Conservation (phyloP, 371 early-diverging fungal species). For the Mucor circinelloides region DNA sequence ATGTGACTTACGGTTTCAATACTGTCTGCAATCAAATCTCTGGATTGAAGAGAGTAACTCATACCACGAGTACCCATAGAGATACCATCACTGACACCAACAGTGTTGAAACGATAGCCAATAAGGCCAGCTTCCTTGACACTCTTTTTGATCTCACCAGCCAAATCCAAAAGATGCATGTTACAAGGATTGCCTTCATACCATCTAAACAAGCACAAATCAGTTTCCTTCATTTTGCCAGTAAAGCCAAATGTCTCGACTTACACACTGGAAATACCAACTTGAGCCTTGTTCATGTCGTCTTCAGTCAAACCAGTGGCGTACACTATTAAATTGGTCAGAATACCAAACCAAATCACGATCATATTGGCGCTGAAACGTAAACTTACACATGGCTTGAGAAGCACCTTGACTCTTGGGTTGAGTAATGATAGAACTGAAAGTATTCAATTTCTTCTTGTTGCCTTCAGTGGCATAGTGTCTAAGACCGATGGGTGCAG, state of each 20-base stretch:
- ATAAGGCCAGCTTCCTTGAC: slow-evolving; percentile 87
- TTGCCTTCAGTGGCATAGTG: slow-evolving; percentile 44
- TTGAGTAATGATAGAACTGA: slow-evolving; percentile 87
- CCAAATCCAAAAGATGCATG: slow-evolving; percentile 95
- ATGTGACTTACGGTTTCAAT: slow-evolving; percentile 84
- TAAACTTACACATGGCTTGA: slow-evolving; percentile 92
- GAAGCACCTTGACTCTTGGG: slow-evolving; percentile 93
- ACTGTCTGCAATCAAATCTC: slow-evolving; percentile 98
- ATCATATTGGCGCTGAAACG: too few relatives aligned
- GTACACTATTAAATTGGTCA: slow-evolving; percentile 62
- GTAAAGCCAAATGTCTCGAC: slow-evolving; percentile 17
- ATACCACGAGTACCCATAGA: slow-evolving; percentile 96
- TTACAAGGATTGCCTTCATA: slow-evolving; percentile 99
- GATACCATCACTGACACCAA: slow-evolving; percentile 97
- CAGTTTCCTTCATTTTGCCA: neutral
- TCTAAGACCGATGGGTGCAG: slow-evolving; percentile 36
- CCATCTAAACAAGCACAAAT: slow-evolving; percentile 61
- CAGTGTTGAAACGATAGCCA: slow-evolving; percentile 95
- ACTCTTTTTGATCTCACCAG: slow-evolving; percentile 88
- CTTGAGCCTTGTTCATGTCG: slow-evolving; percentile 85
- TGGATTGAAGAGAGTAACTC: slow-evolving; percentile 93
- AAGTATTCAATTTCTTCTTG: slow-evolving; percentile 67
- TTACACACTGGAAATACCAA: slow-evolving; percentile 92
- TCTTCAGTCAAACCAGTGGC: slow-evolving; percentile 83
- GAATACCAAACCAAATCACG: neutral